Evolutionary conservation across 164 flowering plant species (phyloP).

Genomic region (Magnolia changhungtana): DNA sequence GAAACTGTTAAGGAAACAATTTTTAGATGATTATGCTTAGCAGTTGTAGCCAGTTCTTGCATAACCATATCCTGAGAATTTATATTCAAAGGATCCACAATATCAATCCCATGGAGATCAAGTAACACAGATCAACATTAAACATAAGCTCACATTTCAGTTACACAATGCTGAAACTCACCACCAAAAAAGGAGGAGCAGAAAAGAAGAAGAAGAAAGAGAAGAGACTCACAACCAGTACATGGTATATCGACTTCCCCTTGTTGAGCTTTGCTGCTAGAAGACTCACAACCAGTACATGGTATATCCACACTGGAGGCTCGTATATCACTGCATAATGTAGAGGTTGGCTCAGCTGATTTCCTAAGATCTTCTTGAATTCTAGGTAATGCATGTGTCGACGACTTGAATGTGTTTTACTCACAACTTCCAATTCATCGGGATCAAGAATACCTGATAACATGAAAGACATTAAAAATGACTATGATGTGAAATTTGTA

Average conservation of each 20-base stretch:
- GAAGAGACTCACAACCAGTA: slow-evolving; percentile 35
- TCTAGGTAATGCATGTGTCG: slow-evolving; percentile 41
- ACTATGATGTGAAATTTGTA: background rate
- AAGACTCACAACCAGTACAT: too few relatives aligned
- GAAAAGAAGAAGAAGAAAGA: too few relatives aligned
- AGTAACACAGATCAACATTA: too few relatives aligned
- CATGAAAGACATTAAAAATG: background rate
- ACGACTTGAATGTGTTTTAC: slow-evolving; percentile 47
- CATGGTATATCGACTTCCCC: slow-evolving; percentile 14
- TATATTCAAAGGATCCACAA: too few relatives aligned
- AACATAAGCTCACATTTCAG: too few relatives aligned
- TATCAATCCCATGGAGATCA: too few relatives aligned
- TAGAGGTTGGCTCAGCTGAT: slow-evolving; percentile 69
- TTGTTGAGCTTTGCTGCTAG: slow-evolving; percentile 20
- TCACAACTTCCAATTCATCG: slow-evolving; percentile 79
- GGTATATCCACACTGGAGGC: slow-evolving; percentile 21
- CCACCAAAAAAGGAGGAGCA: too few relatives aligned
- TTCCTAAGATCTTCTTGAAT: slow-evolving; percentile 70
- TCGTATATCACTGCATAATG: slow-evolving; percentile 71
- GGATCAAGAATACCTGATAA: slow-evolving; percentile 77
- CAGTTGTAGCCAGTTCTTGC: too few relatives aligned
- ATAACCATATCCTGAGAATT: too few relatives aligned
- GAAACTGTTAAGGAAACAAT: too few relatives aligned
- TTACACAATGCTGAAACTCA: too few relatives aligned
- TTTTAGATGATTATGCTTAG: too few relatives aligned